A percentile compares a stretch with the other conserved stretches of the same genome.
These are phyloP conservation scores for Aspergillus arachidicola DNA, from an alignment of 2,329 filamentous ascomycete genomes.

Conservation along the genomic window DNA sequence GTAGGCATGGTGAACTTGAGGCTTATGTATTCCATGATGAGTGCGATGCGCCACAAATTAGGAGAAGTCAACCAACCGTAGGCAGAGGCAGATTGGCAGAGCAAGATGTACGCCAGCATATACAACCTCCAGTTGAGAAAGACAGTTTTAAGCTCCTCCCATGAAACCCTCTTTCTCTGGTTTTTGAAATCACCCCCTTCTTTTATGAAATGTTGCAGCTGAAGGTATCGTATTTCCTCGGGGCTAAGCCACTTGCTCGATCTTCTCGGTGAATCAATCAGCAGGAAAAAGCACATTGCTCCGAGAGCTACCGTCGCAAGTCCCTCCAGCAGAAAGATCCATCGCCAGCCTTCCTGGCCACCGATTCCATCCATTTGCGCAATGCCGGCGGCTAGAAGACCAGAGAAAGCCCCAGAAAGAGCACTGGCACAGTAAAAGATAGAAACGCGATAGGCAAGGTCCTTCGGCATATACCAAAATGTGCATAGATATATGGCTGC, in stretches of 20 bases:
- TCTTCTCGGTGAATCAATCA: conserved; percentile 45
- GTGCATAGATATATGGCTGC: conserved; percentile 29
- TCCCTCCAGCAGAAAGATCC: conserved; percentile 54
- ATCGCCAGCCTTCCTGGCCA: conserved; percentile 28
- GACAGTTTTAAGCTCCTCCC: conserved; percentile 11
- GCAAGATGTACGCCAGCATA: conserved; percentile 35
- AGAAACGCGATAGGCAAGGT: conserved; percentile 22
- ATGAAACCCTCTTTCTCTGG: not conserved
- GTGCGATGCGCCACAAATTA: conserved; percentile 10
- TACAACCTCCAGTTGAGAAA: conserved; percentile 14
- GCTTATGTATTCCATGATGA: conserved; percentile 27
- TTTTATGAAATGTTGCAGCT: conserved; percentile 16
- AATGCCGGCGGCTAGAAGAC: conserved; percentile 42
- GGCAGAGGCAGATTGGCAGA: conserved; percentile 23
- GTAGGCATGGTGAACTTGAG: conserved; percentile 41
- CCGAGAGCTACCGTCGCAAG: conserved; percentile 22
- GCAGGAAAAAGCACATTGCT: conserved; percentile 18
- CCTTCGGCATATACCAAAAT: conserved; percentile 46
- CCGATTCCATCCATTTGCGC: conserved; percentile 22
- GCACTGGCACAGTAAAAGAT: conserved; percentile 29
- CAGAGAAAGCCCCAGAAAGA: conserved; percentile 35
- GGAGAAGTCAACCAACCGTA: conserved; percentile 20
- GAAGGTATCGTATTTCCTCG: conserved; percentile 33
- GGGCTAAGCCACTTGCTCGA: conserved; percentile 40
- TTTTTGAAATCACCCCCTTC: conserved; percentile 9